Conservation (phyloP, 1,139 yeast genomes). For the Komagataea norvegica region DNA sequence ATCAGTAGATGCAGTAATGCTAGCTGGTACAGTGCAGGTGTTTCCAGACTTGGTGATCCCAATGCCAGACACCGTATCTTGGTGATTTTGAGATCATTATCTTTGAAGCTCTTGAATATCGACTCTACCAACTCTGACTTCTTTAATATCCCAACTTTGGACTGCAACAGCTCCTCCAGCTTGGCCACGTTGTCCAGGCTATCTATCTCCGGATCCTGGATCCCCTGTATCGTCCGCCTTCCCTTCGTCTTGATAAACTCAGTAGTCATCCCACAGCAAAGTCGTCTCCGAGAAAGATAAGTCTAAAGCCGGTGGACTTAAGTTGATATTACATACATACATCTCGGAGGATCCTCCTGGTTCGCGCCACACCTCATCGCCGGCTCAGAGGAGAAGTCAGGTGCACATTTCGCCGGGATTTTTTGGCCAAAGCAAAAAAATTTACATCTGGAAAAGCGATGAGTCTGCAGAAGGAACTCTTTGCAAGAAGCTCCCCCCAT, state of each 20-base stretch:
- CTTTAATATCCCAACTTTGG: conserved; percentile 20
- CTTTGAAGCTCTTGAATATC: conserved; percentile 18
- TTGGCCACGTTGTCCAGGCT: conserved; percentile 5
- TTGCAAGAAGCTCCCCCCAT: background rate
- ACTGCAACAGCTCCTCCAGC: conserved; percentile 8
- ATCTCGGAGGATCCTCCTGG: background rate
- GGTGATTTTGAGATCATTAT: conserved; percentile 17
- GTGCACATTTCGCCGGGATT: background rate
- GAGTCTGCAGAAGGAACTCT: background rate
- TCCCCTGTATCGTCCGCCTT: conserved; percentile 11
- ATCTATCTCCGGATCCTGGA: conserved; percentile 11
- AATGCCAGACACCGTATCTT: conserved; percentile 64
- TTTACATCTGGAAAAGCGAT: background rate
- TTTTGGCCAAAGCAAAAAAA: background rate
- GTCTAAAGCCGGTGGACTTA: background rate
- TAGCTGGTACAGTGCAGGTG: conserved; percentile 59
- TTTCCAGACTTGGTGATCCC: conserved; percentile 58
- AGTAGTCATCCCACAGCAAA: too few relatives aligned
- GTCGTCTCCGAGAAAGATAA: background rate
- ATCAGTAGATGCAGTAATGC: conserved; percentile 47
- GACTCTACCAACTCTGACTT: conserved; percentile 29
- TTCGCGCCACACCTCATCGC: conserved; percentile 5
- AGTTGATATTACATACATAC: too few relatives aligned
- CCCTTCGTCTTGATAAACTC: conserved; percentile 16
- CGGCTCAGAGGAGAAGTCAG: background rate